These are phyloP conservation scores for Cystobasidiopsis lactophilus DNA, from an alignment of 768 basidiomycete species.

Conservation along the genomic window DNA sequence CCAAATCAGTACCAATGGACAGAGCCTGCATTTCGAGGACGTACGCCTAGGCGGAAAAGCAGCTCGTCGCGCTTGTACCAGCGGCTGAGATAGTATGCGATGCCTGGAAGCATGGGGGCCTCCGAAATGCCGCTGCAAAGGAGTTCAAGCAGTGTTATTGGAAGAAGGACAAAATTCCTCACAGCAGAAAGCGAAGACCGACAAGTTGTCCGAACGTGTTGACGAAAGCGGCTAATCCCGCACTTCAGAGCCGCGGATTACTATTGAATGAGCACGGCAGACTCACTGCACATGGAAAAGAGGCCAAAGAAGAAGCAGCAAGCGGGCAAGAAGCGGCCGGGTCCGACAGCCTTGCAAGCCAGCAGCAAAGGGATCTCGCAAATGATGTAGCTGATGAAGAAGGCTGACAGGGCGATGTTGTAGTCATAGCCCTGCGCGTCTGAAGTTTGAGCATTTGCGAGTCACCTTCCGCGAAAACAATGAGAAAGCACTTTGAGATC, in stretches of 20 bases:
- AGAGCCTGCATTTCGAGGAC: no score
- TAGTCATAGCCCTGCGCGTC: conserved; percentile 13
- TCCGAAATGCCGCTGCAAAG: conserved; percentile 3
- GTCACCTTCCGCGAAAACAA: no score
- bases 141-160: no score
- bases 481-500: conserved; percentile 9
- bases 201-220: neutral
- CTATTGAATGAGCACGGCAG: no score
- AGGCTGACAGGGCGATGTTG: neutral
- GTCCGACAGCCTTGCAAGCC: conserved; percentile 8
- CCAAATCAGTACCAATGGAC: no score
- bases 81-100: conserved; percentile 8
- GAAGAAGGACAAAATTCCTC: no score
- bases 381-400: conserved; percentile 5
- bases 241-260: no score
- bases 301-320: conserved; percentile 7
- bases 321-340: conserved; percentile 4
- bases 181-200: conserved; percentile 9
- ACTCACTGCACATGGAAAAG: neutral
- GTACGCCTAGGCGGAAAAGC: conserved; percentile 12
- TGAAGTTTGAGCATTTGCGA: no score
- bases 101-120: conserved; percentile 6
- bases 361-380: conserved; percentile 4
- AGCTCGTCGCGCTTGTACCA: conserved; percentile 15
- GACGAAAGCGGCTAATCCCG: neutral